Percentiles rank a stretch among this genome's conserved stretches.
Evolutionary conservation across 805 yeast species (phyloP).

Genomic region (Candida golubevii): DNA sequence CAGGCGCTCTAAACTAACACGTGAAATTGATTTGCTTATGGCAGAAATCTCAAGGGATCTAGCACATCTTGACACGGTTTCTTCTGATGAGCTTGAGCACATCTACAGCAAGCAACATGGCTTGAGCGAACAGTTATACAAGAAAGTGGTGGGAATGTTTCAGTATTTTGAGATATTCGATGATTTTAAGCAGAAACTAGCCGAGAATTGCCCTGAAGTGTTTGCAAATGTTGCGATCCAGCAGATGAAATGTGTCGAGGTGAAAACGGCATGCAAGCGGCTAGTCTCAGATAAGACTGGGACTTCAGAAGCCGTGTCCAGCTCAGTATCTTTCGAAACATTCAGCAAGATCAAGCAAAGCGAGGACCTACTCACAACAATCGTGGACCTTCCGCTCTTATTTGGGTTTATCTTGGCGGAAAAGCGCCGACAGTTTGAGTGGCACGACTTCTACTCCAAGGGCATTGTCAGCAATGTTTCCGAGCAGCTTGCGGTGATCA

Average conservation of each 20-base stretch:
- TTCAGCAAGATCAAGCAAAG: slow-evolving; percentile 22
- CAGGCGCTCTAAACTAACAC: not conserved
- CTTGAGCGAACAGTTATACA: slow-evolving; percentile 25
- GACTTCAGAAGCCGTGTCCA: not conserved
- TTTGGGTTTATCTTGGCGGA: slow-evolving; percentile 70
- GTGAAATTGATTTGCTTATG: slow-evolving; percentile 5
- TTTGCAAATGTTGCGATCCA: slow-evolving; percentile 32
- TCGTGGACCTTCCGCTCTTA: slow-evolving; percentile 64
- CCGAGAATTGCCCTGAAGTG: slow-evolving; percentile 20
- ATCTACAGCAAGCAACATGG: slow-evolving; percentile 20
- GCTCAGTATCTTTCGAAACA: not conserved
- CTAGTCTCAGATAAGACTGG: slow-evolving; percentile 19
- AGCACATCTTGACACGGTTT: slow-evolving; percentile 14
- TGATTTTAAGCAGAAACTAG: slow-evolving; percentile 27
- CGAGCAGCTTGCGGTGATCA: slow-evolving; percentile 54
- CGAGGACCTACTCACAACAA: slow-evolving; percentile 39
- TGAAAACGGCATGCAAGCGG: slow-evolving; percentile 26
- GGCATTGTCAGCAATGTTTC: slow-evolving; percentile 42
- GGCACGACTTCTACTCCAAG: slow-evolving; percentile 45
- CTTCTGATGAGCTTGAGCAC: slow-evolving; percentile 16
- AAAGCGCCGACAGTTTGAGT: slow-evolving; percentile 52
- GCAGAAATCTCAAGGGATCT: slow-evolving; percentile 18
- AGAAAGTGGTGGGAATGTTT: slow-evolving; percentile 22
- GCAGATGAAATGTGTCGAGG: slow-evolving; percentile 35
- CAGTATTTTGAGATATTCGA: slow-evolving; percentile 28